Evolutionary conservation across 805 yeast species (phyloP).

Genomic region (Blastobotrys muscicola): DNA sequence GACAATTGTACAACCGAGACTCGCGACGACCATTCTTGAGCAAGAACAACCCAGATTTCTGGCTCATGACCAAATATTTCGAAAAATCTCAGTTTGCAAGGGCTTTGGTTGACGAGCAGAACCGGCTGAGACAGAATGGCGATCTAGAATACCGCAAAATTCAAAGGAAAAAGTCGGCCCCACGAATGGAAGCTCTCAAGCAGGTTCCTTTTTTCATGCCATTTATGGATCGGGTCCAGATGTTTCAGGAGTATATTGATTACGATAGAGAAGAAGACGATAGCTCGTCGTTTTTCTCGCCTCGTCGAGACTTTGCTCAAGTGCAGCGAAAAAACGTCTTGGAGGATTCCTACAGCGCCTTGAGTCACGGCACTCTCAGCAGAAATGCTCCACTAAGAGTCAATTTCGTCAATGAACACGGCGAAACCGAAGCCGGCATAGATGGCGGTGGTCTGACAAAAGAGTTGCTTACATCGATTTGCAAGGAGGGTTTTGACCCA

Average conservation of each 20-base stretch:
- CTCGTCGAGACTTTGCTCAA: constrained; percentile 10
- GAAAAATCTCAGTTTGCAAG: constrained; percentile 32
- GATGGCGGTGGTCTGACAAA: constrained; percentile 97
- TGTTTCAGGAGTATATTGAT: constrained; percentile 56
- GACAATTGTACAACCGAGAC: constrained; percentile 58
- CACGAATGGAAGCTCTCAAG: constrained; percentile 41
- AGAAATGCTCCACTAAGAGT: neutral
- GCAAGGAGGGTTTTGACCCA: constrained; percentile 54
- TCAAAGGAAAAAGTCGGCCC: constrained; percentile 7
- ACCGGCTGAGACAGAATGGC: constrained; percentile 14
- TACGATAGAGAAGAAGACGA: constrained; percentile 31
- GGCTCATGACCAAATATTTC: constrained; percentile 37
- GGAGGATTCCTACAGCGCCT: constrained; percentile 47
- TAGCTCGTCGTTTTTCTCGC: constrained; percentile 6
- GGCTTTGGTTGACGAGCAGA: constrained; percentile 37
- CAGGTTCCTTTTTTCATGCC: constrained; percentile 73
- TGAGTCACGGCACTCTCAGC: too few species aligned
- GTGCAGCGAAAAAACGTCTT: constrained; percentile 55
- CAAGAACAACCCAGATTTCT: constrained; percentile 31
- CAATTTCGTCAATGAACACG: constrained; percentile 57
- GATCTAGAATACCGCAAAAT: neutral
- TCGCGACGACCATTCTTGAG: constrained; percentile 48
- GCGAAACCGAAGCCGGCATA: constrained; percentile 71
- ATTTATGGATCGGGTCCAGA: constrained; percentile 61
- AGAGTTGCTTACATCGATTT: constrained; percentile 71